phyloP scores from a whole-genome alignment of 179 eudicot genomes.

The Pouteria campechiana region DNA sequence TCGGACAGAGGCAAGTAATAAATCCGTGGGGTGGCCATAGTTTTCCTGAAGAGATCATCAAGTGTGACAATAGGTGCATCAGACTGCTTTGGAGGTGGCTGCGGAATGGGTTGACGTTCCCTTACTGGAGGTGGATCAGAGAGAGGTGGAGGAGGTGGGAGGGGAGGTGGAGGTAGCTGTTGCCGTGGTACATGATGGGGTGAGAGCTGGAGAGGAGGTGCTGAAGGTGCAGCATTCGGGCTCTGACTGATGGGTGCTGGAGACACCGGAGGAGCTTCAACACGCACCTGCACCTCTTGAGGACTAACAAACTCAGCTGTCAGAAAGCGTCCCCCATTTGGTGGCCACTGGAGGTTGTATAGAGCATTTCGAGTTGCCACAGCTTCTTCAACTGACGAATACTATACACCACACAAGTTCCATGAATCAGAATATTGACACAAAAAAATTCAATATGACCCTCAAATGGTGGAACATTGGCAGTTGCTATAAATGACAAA shows the following conservation, averaged over 20 bases:
- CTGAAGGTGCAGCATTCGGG: slow-evolving; percentile 7
- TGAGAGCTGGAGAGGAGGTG: slow-evolving; percentile 27
- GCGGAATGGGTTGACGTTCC: no score
- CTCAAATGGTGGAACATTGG: no score
- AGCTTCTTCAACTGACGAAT: slow-evolving; percentile 78
- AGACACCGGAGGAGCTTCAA: slow-evolving; percentile 41
- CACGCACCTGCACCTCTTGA: slow-evolving; percentile 55
- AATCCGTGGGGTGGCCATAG: slow-evolving; percentile 75
- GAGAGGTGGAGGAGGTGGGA: slow-evolving; percentile 23
- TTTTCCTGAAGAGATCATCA: slow-evolving; percentile 87
- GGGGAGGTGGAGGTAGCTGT: slow-evolving; percentile 29
- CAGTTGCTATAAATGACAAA: no score
- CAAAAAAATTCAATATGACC: no score
- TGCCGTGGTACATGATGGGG: slow-evolving; percentile 33
- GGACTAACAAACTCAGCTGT: slow-evolving; percentile 82
- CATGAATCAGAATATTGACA: no score
- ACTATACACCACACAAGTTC: no score
- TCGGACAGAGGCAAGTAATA: slow-evolving; percentile 85
- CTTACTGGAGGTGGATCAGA: slow-evolving; percentile 32
- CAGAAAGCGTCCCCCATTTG: slow-evolving; percentile 72
- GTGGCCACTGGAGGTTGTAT: slow-evolving; percentile 90
- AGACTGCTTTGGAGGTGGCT: slow-evolving; percentile 35
- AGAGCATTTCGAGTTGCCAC: slow-evolving; percentile 80
- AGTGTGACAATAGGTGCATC: slow-evolving; percentile 74
- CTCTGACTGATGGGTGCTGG: slow-evolving; percentile 32